A percentile compares a stretch with the other conserved stretches of the same genome.
Evolutionary conservation across 257 asterid genomes (phyloP).

Genomic region (Petrea volubilis): DNA sequence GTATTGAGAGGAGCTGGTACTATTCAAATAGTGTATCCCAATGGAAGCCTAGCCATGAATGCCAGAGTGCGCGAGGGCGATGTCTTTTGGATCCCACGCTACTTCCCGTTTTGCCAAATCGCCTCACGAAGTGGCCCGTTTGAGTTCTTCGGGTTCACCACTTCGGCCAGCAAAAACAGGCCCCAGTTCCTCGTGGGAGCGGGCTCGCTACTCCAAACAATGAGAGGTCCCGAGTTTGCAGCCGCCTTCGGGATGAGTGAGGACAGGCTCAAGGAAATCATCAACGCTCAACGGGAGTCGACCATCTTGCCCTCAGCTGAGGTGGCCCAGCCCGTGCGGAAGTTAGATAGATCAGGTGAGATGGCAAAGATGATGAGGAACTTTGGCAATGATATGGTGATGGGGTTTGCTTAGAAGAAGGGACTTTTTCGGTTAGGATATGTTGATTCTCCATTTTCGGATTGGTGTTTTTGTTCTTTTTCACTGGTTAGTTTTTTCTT

Average conservation of each 20-base stretch:
- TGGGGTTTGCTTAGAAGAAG: slow-evolving; percentile 39
- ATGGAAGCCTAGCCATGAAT: slow-evolving; percentile 84
- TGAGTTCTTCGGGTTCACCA: slow-evolving; percentile 89
- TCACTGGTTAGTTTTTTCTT: not conserved
- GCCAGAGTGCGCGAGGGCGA: slow-evolving; percentile 71
- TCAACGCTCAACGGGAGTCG: slow-evolving; percentile 52
- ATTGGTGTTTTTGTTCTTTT: not conserved
- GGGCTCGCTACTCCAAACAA: slow-evolving; percentile 46
- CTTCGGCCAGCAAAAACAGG: slow-evolving; percentile 60
- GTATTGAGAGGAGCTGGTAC: slow-evolving; percentile 66
- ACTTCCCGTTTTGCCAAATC: slow-evolving; percentile 88
- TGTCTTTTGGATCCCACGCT: slow-evolving; percentile 77
- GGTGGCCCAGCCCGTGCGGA: slow-evolving; percentile 47
- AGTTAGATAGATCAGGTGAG: too few relatives aligned
- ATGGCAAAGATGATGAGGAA: slow-evolving; percentile 37
- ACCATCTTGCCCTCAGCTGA: slow-evolving; percentile 55
- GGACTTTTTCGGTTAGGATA: too few relatives aligned
- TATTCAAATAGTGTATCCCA: slow-evolving; percentile 66
- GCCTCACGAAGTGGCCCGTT: slow-evolving; percentile 76
- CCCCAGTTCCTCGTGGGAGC: slow-evolving; percentile 84
- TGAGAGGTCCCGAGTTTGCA: slow-evolving; percentile 74
- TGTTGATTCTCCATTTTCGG: not conserved
- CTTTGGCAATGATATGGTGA: slow-evolving; percentile 40
- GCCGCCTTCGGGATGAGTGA: slow-evolving; percentile 65
- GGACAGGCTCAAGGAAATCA: slow-evolving; percentile 42